A percentile compares a stretch with the other conserved stretches of the same genome.
Evolutionary conservation across 768 basidiomycete species (phyloP).

Genomic region (Chiua virens): DNA sequence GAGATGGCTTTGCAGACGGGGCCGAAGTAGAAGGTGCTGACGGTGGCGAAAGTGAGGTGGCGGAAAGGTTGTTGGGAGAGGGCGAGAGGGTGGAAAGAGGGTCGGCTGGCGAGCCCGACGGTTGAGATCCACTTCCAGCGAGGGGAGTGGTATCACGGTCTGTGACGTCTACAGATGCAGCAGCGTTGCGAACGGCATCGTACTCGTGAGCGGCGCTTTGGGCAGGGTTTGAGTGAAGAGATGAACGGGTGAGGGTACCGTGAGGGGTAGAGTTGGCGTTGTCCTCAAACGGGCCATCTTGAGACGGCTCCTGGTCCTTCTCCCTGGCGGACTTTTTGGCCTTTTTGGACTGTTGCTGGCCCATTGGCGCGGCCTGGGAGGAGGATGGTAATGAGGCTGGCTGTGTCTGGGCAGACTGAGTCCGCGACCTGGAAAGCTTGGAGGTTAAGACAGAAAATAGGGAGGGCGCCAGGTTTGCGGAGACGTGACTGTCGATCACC

Average conservation of each 20-base stretch:
- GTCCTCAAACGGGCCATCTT: conserved; percentile 45
- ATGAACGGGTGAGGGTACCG: conserved; percentile 45
- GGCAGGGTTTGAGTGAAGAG: conserved; percentile 39
- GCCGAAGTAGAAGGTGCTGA: conserved; percentile 11
- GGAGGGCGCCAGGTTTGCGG: conserved; percentile 77
- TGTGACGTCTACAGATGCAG: conserved; percentile 33
- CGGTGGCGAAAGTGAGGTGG: conserved; percentile 34
- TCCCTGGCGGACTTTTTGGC: conserved; percentile 70
- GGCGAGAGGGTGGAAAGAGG: conserved; percentile 40
- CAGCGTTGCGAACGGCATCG: conserved; percentile 32
- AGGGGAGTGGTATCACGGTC: conserved; percentile 34
- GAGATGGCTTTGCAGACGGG: conserved; percentile 40
- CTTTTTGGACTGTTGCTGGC: conserved; percentile 85
- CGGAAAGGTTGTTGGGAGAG: conserved; percentile 38
- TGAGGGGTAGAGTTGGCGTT: conserved; percentile 36
- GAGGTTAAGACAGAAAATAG: conserved; percentile 75
- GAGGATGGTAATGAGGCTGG: conserved; percentile 45
- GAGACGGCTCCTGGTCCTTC: conserved; percentile 55
- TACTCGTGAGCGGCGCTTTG: conserved; percentile 41
- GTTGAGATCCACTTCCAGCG: conserved; percentile 42
- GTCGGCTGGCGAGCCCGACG: conserved; percentile 27
- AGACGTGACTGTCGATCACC: conserved; percentile 29
- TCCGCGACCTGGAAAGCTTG: conserved; percentile 66
- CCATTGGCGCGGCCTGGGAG: conserved; percentile 57
- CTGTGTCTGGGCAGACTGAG: conserved; percentile 72